Conservation (phyloP, 2,329 filamentous ascomycete species). For the Microdochium trichocladiopsis region DNA sequence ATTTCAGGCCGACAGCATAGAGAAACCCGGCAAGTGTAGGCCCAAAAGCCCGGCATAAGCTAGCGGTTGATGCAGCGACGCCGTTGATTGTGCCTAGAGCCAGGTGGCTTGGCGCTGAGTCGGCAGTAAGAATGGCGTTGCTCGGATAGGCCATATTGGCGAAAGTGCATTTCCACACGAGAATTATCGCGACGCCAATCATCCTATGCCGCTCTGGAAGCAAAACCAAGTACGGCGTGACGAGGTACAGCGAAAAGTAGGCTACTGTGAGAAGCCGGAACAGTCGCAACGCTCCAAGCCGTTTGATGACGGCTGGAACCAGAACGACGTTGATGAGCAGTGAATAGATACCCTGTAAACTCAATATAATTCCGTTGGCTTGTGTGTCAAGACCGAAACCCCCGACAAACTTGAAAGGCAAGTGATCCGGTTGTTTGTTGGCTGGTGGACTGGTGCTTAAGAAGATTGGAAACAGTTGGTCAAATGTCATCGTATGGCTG, state of each 20-base stretch:
- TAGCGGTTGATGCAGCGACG: constrained; percentile 84
- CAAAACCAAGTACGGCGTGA: constrained; percentile 83
- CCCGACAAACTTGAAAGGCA: constrained; percentile 85
- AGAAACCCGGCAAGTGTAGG: constrained; percentile 82
- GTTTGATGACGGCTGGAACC: constrained; percentile 70
- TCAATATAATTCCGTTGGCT: constrained; percentile 80
- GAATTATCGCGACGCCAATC: constrained; percentile 66
- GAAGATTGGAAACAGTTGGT: constrained; percentile 88
- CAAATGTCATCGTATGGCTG: constrained; percentile 95
- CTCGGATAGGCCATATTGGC: constrained; percentile 87
- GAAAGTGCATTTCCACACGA: constrained; percentile 91
- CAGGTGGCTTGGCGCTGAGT: constrained; percentile 75
- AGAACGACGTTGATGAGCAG: constrained; percentile 80
- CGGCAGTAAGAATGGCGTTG: constrained; percentile 81
- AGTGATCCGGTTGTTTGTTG: constrained; percentile 40
- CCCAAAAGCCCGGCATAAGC: constrained; percentile 79
- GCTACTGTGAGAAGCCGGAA: constrained; percentile 75
- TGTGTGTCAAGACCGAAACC: constrained; percentile 81
- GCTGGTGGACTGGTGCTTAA: constrained; percentile 60
- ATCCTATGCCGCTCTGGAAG: constrained; percentile 67
- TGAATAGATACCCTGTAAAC: constrained; percentile 82
- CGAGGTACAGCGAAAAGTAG: constrained; percentile 83
- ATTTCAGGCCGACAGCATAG: constrained; percentile 70
- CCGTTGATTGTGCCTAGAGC: constrained; percentile 91
- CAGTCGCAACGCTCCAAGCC: constrained; percentile 70